Base-by-base conservation (phyloP, 2,329 filamentous ascomycete species). In the Diaporthe sp. region DNA sequence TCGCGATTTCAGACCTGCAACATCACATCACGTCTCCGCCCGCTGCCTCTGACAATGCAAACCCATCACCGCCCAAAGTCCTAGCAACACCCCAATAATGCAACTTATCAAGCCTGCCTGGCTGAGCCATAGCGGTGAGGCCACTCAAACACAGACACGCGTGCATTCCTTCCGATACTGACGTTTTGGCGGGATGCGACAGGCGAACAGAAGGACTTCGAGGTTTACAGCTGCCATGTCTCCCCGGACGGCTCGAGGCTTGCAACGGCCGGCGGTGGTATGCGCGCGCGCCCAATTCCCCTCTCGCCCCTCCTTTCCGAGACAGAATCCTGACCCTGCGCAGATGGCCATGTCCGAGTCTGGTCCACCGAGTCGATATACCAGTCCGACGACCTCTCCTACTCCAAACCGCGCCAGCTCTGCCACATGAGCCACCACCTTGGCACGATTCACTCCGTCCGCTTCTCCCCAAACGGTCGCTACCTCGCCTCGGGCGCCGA, bases 351-450 rank as follows among this genome's bases (percentile, higher is more conserved):
- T 84, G 97, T 99, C 77, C 94, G 97, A 78, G 94, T 99, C 80
- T 99, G 97, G 97, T 98, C 96, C 31, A 98, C 95, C 75, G 96
- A 98, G 80, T 94, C 97, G 74, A 95, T 99, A 82, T 93, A 95
- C 83, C 94, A 95, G 80, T 93, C 95, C 77, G 90, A 92, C 78
- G 91, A 96, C 79, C 87, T 91, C 46, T 89, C 89, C 76, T 96
- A 93, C 85, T 90, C 88, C 73, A 94, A 92, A 81, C 96, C 97
- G 65, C 95, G 94, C 81, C 97, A 99, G 88, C 92, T 99, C 81
- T 98, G 96, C 80, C 96, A 97, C 81, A 97, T 99, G 92, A 98
- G 95, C 90, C 96, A 98, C 83, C 97, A 99, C 84, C 96, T 98
- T 4, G 97, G 96, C 79, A 98, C 96, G 25, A 98, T 98, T 78